Evolutionary conservation across 78 protist genomes (phyloP).

Genomic region (Protostelium mycophagum): DNA sequence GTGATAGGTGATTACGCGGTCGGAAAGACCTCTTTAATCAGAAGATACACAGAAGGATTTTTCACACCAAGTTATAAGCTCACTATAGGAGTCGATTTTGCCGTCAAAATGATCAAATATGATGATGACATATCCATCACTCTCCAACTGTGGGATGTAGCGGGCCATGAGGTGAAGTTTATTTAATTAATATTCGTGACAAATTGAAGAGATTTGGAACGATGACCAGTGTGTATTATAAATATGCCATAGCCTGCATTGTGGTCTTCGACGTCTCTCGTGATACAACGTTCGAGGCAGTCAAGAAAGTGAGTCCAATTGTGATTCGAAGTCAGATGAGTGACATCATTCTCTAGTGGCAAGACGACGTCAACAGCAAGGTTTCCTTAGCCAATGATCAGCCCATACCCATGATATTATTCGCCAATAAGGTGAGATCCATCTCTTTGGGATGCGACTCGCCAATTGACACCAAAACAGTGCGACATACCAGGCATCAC

Average conservation of each 20-base stretch:
- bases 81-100: conserved; percentile 79
- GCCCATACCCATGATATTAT: conserved; percentile 53
- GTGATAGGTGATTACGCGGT: conserved; percentile 72
- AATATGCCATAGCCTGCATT: conserved; percentile 60
- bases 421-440: conserved; percentile 56
- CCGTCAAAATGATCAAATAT: conserved; percentile 40
- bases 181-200: neutral
- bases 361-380: conserved; percentile 62
- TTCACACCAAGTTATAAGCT: conserved; percentile 74
- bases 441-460: neutral
- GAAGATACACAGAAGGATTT: conserved; percentile 55
- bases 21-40: conserved; percentile 67
- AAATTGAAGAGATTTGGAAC: conserved; percentile 41
- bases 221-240: conserved; percentile 71
- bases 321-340: neutral
- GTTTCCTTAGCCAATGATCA: conserved; percentile 56
- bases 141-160: conserved; percentile 75
- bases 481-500: conserved; percentile 20
- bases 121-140: conserved; percentile 29
- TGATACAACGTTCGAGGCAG: conserved; percentile 56
- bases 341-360: conserved; percentile 26
- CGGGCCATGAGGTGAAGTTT: conserved; percentile 66
- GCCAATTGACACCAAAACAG: neutral
- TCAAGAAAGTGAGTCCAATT: conserved; percentile 18
- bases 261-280: conserved; percentile 64